Evolutionary conservation across 495 filamentous ascomycete genomes (phyloP).

Genomic region (Pyrenopolyporus hunteri): DNA sequence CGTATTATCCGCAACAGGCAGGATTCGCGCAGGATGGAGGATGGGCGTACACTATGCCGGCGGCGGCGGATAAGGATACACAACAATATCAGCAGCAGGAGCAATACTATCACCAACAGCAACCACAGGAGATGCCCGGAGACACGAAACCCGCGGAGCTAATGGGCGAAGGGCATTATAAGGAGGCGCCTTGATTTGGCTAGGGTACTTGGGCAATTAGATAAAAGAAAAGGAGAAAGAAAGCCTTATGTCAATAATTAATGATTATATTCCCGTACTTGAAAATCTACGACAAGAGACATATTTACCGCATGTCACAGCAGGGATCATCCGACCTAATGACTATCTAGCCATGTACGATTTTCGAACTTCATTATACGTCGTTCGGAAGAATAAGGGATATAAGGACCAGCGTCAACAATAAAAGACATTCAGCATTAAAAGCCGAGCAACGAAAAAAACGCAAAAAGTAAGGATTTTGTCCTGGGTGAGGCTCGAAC

Average conservation of each 20-base stretch:
- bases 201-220: not conserved
- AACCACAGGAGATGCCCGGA: constrained; percentile 28
- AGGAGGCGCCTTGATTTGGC: constrained; percentile 27
- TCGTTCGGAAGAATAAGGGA: too few species aligned
- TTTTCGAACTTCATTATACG: too few species aligned
- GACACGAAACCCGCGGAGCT: constrained; percentile 31
- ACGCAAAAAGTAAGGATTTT: too few species aligned
- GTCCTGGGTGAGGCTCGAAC: constrained; percentile 5
- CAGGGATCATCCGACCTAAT: too few species aligned
- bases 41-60: constrained; percentile 19
- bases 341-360: too few species aligned
- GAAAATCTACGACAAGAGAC: too few species aligned
- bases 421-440: too few species aligned
- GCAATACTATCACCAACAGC: constrained; percentile 5
- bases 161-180: constrained; percentile 38
- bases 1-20: constrained; percentile 10
- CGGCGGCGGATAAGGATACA: not conserved
- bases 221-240: not conserved
- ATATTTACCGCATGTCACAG: too few species aligned
- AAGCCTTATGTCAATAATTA: not conserved
- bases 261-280: too few species aligned
- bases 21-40: constrained; percentile 16
- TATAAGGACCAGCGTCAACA: too few species aligned
- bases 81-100: constrained; percentile 14
- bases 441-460: too few species aligned